Percentiles rank a stretch among this genome's conserved stretches.
These are phyloP conservation scores for Bipolaris gigantea DNA, from an alignment of 2,329 filamentous ascomycete genomes.

Conservation along the genomic window DNA sequence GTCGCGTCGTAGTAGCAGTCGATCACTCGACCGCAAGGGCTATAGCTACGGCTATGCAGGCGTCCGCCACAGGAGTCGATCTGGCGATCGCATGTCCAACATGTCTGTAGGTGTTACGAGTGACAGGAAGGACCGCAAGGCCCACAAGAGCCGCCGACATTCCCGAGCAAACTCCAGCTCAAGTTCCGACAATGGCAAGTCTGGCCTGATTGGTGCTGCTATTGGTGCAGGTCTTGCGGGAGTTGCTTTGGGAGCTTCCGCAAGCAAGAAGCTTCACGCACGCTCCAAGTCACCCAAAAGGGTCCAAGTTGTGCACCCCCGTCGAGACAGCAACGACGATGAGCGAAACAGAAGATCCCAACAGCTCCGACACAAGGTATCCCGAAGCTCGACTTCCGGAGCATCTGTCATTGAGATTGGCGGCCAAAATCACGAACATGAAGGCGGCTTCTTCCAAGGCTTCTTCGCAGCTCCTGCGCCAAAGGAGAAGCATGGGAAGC, in stretches of 20 bases:
- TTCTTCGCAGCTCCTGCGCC: slow-evolving; percentile 60
- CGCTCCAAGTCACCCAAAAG: slow-evolving; percentile 43
- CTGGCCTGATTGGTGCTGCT: slow-evolving; percentile 42
- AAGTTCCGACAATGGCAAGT: slow-evolving; percentile 38
- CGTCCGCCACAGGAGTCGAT: slow-evolving; percentile 45
- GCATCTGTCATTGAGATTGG: slow-evolving; percentile 70
- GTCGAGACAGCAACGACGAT: slow-evolving; percentile 35
- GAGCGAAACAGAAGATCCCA: slow-evolving; percentile 34
- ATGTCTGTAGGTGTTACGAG: slow-evolving; percentile 41
- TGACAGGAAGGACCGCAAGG: slow-evolving; percentile 42
- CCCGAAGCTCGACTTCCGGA: slow-evolving; percentile 46
- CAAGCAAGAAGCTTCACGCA: slow-evolving; percentile 37
- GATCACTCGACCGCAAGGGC: slow-evolving; percentile 47
- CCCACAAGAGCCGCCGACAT: slow-evolving; percentile 38
- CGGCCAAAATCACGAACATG: slow-evolving; percentile 57
- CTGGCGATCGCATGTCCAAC: slow-evolving; percentile 39
- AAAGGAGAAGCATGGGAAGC: slow-evolving; percentile 35
- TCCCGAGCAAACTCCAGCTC: slow-evolving; percentile 46
- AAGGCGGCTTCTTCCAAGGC: slow-evolving; percentile 52
- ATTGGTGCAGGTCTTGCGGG: slow-evolving; percentile 45
- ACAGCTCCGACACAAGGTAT: slow-evolving; percentile 34
- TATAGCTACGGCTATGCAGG: slow-evolving; percentile 50
- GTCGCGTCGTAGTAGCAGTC: slow-evolving; percentile 41
- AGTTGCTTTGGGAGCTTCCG: slow-evolving; percentile 42
- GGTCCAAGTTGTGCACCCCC: slow-evolving; percentile 29